A percentile compares a stretch with the other conserved stretches of the same genome.
These are phyloP conservation scores for Schrenkiella parvula DNA, from an alignment of 345 rosid species.

Conservation along the genomic window DNA sequence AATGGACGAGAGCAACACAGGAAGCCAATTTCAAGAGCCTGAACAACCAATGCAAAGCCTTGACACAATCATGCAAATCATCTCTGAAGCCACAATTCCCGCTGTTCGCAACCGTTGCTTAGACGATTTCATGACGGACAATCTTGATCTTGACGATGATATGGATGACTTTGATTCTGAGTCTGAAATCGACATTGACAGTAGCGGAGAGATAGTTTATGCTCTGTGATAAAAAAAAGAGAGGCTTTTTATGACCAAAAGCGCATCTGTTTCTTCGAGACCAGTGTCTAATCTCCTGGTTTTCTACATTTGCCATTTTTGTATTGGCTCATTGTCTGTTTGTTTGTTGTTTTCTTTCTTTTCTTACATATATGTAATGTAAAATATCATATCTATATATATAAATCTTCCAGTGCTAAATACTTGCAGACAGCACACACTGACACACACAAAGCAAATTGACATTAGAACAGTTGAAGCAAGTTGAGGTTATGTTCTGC, in stretches of 20 bases:
- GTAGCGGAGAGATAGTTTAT: constrained; percentile 89
- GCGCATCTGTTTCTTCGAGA: background rate
- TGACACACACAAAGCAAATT: background rate
- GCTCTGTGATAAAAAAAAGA: constrained; percentile 42
- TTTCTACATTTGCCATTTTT: constrained; percentile 16
- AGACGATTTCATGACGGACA: constrained; percentile 52
- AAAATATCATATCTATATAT: constrained; percentile 14
- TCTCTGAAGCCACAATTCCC: constrained; percentile 87
- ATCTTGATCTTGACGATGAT: constrained; percentile 66
- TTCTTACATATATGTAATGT: constrained; percentile 18
- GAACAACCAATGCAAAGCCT: constrained; percentile 86
- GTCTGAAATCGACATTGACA: constrained; percentile 80
- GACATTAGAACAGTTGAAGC: constrained; percentile 9
- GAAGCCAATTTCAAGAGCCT: constrained; percentile 63
- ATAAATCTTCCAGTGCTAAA: constrained; percentile 1
- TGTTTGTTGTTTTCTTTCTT: background rate
- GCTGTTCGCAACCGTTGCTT: constrained; percentile 48
- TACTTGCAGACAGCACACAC: background rate
- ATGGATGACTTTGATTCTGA: constrained; percentile 89
- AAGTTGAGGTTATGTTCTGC: constrained; percentile 34
- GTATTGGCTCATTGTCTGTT: constrained; percentile 20
- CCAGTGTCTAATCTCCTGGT: constrained; percentile 14
- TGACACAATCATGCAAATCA: constrained; percentile 90
- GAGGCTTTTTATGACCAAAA: background rate
- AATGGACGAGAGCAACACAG: constrained; percentile 53